Evolutionary conservation across 495 filamentous ascomycete species (phyloP), one percentile per base, ranked within the genome.

Genomic region (Aspergillus coremiiformis): DNA sequence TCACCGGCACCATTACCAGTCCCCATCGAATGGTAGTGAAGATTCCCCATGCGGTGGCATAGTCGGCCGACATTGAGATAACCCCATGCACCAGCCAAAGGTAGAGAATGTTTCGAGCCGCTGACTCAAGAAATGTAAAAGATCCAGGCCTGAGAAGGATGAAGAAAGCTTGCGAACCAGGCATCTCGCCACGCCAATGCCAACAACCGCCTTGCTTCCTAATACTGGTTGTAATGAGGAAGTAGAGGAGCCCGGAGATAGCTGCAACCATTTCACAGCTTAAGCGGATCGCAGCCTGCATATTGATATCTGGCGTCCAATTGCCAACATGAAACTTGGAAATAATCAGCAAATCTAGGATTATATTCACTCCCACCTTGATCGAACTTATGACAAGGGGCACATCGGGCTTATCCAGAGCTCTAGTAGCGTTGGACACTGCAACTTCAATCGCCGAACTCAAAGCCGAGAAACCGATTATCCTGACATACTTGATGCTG

Each of bases 1-100:
- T 77, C 0, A 87, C 85, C 0, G 85, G 84, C 1, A 89, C 84
- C 86, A 87, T 90, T 24, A 88, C 71, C 4, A 90, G 66, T 1
- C 86, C 84, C 85, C 84, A 89, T n/a, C 85, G 76, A 52, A 90
- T 87, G 0, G 84, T 87, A 53, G 78, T 86, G 69, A 90, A 89
- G 32, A 88, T 70, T 12, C 83, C 80, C 85, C 84, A 89, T 1
- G 85, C 84, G 2, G 85, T 88, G 1, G 82, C 81, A 65, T 88
- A 89, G 22, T 79, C 73, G 0, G 66, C 57, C 4, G 84, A 84
- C 52, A 89, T 68, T 0, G 73, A 57, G 0, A 90, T 73, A 32
- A 89, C 85, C 9, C 72, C 74, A 37, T 66, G 75, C n/a, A 88
- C 74, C 2, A 89, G 72, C 85, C 84, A 89, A 14, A 89, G 75